phyloP scores from a whole-genome alignment of 2,329 filamentous ascomycete genomes.

The Beauveria rudraprayagi region DNA sequence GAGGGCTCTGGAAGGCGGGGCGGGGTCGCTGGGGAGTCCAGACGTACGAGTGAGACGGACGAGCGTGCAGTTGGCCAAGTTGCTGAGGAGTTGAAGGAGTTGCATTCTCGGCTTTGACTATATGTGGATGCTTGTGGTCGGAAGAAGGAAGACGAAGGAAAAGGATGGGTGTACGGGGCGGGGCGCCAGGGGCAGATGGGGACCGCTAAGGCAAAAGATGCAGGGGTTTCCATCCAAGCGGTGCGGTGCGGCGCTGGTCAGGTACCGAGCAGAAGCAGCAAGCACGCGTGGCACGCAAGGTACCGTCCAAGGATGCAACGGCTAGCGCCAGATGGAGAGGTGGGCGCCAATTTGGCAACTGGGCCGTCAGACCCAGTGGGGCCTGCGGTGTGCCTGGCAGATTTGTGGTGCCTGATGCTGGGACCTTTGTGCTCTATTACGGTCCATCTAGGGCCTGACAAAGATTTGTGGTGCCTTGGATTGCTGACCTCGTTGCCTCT shows the following conservation, averaged over 20 bases:
- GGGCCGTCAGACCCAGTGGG: background rate
- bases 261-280: background rate
- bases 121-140: background rate
- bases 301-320: background rate
- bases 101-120: too few relatives aligned
- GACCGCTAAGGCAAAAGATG: background rate
- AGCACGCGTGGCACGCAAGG: background rate
- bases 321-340: background rate
- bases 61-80: background rate
- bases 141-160: background rate
- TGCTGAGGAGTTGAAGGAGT: too few relatives aligned
- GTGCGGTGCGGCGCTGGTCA: background rate
- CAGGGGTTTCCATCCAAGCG: background rate
- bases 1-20: constrained; percentile 3
- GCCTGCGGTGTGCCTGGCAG: background rate
- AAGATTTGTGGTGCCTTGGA: too few relatives aligned
- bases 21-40: background rate
- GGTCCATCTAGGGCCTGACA: background rate
- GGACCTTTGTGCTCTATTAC: background rate
- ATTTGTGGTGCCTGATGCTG: background rate
- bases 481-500: too few relatives aligned
- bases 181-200: background rate
- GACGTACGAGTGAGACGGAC: background rate
- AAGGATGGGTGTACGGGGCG: background rate
- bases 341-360: background rate